Percentiles rank a stretch among this genome's conserved stretches.
Evolutionary conservation across 2,329 filamentous ascomycete genomes (phyloP).

Genomic region (Aureobasidium pullulans): DNA sequence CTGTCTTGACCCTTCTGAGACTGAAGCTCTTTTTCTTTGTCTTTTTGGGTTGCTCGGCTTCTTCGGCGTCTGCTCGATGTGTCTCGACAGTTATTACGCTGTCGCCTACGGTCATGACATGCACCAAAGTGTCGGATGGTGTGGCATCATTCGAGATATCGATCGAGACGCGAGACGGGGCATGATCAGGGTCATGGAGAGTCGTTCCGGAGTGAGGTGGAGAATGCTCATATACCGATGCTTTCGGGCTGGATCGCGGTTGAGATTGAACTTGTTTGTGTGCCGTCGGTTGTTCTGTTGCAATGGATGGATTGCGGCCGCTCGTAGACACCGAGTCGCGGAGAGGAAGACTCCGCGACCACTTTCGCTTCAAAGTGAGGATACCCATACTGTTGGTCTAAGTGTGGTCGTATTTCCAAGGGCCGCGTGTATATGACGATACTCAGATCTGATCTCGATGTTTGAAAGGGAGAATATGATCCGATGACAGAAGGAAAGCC

Average conservation of each 20-base stretch:
- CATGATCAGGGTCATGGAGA: not conserved
- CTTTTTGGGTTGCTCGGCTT: not conserved
- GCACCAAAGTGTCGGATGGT: not conserved
- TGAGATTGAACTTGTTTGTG: not conserved
- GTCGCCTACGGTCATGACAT: constrained; percentile 1
- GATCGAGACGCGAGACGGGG: not conserved
- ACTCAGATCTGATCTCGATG: not conserved
- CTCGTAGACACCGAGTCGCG: not conserved
- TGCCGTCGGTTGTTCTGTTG: not conserved
- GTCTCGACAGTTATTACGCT: constrained; percentile 3
- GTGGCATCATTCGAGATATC: not conserved
- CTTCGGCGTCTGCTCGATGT: not conserved
- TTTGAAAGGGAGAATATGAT: not conserved
- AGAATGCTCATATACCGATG: not conserved
- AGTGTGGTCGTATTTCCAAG: not conserved
- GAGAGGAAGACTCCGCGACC: not conserved
- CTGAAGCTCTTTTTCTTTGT: not conserved
- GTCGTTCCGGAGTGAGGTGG: not conserved
- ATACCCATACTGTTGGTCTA: not conserved
- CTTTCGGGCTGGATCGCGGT: not conserved
- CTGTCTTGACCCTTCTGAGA: not conserved
- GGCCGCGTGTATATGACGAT: not conserved
- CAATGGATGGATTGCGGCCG: not conserved
- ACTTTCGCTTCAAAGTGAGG: not conserved
- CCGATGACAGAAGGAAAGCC: not conserved